Evolutionary conservation across 495 filamentous ascomycete species (phyloP).

Genomic region (Margaritispora aquatica): DNA sequence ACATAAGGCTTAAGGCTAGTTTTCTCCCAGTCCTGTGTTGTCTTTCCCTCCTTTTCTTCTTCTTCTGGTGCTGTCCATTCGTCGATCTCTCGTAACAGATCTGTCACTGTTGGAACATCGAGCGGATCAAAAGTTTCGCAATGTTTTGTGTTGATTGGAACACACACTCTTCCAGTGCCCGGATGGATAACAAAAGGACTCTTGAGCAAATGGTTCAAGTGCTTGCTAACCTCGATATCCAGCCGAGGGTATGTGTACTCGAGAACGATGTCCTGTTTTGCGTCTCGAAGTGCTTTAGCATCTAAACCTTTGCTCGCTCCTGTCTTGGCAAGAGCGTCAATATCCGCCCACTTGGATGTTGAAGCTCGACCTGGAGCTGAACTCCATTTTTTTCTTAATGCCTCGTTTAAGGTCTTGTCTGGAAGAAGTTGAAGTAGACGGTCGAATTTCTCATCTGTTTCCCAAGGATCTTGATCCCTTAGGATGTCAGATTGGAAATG

Average conservation of each 20-base stretch:
- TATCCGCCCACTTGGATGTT: slow-evolving; percentile 84
- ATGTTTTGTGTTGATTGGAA: slow-evolving; percentile 72
- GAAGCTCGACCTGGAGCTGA: slow-evolving; percentile 70
- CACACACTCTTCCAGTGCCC: slow-evolving; percentile 87
- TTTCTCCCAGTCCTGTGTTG: slow-evolving; percentile 86
- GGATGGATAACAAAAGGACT: slow-evolving; percentile 95
- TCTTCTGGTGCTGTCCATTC: slow-evolving; percentile 49
- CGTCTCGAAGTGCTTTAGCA: slow-evolving; percentile 63
- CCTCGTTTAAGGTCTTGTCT: slow-evolving; percentile 63
- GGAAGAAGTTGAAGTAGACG: slow-evolving; percentile 74
- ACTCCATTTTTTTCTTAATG: slow-evolving; percentile 85
- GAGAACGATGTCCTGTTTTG: slow-evolving; percentile 88
- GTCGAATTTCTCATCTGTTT: slow-evolving; percentile 55
- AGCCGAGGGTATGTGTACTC: slow-evolving; percentile 98
- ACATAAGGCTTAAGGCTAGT: slow-evolving; percentile 90
- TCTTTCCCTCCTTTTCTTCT: slow-evolving; percentile 31
- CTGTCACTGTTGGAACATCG: slow-evolving; percentile 77
- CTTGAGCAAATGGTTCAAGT: slow-evolving; percentile 95
- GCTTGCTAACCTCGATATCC: slow-evolving; percentile 93
- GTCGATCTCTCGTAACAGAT: slow-evolving; percentile 76
- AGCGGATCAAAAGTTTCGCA: slow-evolving; percentile 82
- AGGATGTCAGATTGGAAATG: slow-evolving; percentile 81
- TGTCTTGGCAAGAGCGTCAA: slow-evolving; percentile 73
- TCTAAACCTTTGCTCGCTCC: slow-evolving; percentile 61
- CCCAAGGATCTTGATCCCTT: slow-evolving; percentile 80